These are phyloP conservation scores for Moniliophthora roreri DNA, from an alignment of 1,284 basidiomycete species.

Conservation along the genomic window DNA sequence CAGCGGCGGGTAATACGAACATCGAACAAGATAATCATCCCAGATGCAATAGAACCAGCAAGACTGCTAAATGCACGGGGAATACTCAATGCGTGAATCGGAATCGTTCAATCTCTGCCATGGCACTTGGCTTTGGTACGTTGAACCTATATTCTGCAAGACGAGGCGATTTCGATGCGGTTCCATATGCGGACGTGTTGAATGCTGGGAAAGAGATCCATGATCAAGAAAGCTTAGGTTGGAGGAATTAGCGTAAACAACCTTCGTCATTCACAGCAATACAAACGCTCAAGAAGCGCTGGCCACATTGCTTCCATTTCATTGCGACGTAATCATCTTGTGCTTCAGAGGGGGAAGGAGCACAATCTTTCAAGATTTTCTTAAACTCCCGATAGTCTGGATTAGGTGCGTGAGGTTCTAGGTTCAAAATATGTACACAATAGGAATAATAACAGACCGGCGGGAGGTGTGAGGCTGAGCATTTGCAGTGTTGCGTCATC, in stretches of 20 bases:
- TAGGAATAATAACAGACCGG: not conserved
- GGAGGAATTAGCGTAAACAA: not conserved
- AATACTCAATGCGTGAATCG: too few relatives aligned
- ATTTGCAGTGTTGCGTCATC: not conserved
- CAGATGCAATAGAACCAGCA: too few relatives aligned
- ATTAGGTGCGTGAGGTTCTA: not conserved
- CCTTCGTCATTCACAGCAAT: not conserved
- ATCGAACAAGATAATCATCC: too few relatives aligned
- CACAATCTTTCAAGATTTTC: slow-evolving; percentile 6
- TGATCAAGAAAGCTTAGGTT: too few relatives aligned
- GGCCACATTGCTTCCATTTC: slow-evolving; percentile 6
- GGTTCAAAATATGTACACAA: not conserved
- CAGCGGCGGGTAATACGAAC: too few relatives aligned
- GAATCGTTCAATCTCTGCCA: too few relatives aligned
- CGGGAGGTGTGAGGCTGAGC: not conserved
- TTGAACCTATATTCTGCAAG: too few relatives aligned
- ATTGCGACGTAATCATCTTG: slow-evolving; percentile 4
- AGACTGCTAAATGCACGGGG: too few relatives aligned
- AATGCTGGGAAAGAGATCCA: too few relatives aligned
- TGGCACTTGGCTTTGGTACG: too few relatives aligned
- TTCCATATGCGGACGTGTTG: too few relatives aligned
- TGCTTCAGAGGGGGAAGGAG: not conserved
- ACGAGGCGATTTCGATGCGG: too few relatives aligned
- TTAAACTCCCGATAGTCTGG: slow-evolving; percentile 9
- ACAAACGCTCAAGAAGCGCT: slow-evolving; percentile 7